Percentiles rank a stretch among this genome's conserved stretches.
Evolutionary conservation across 2,329 filamentous ascomycete genomes (phyloP).

Genomic region (Phialophora macrospora): DNA sequence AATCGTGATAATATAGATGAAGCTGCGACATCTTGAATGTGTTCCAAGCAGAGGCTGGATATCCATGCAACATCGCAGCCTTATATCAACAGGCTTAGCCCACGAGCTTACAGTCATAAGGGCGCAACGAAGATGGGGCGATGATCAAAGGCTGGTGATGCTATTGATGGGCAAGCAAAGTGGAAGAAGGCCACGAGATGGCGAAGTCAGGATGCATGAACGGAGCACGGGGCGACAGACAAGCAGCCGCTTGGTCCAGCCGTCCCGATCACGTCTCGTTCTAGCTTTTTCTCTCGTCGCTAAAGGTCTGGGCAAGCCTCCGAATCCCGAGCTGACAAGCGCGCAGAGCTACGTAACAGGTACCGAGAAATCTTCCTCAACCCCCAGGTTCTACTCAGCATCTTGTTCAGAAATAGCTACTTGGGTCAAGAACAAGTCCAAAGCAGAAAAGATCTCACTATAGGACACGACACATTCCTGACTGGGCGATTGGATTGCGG

Average conservation of each 20-base stretch:
- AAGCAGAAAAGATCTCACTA: neutral
- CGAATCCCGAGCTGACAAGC: neutral
- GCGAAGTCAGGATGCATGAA: conserved; percentile 21
- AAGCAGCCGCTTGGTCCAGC: conserved; percentile 29
- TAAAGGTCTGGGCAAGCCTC: conserved; percentile 10
- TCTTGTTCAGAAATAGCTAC: conserved; percentile 9
- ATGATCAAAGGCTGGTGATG: conserved; percentile 8
- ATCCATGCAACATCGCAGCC: neutral
- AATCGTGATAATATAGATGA: neutral
- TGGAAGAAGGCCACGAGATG: conserved; percentile 1
- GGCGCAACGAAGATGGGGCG: neutral
- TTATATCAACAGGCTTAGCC: conserved; percentile 9
- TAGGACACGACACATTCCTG: neutral
- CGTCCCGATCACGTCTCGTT: neutral
- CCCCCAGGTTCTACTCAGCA: conserved; percentile 14
- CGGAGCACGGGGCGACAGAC: conserved; percentile 29
- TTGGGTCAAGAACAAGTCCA: neutral
- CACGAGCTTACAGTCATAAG: conserved; percentile 11
- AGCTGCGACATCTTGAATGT: conserved; percentile 19
- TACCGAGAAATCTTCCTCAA: neutral
- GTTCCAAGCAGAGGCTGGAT: neutral
- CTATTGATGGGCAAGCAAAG: neutral
- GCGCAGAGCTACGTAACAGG: neutral
- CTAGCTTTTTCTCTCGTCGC: conserved; percentile 4
- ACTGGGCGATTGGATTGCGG: neutral